Base-by-base conservation (phyloP, 345 rosid genomes). In the Noccaea bulbosa region DNA sequence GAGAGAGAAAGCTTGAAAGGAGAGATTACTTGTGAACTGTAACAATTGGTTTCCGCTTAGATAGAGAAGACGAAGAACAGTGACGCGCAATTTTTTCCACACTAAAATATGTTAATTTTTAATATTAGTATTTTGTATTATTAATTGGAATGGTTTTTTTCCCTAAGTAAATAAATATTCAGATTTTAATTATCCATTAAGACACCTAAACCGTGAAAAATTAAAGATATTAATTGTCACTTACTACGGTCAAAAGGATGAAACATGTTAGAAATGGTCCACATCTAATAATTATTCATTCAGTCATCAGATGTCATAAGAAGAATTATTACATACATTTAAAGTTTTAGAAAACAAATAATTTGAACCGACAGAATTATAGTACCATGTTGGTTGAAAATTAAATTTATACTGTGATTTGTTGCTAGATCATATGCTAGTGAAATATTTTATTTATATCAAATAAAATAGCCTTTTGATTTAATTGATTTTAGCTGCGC, bases 1-100 rank as follows among this genome's bases (percentile, higher is more conserved):
- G 58, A 68, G 59, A 74, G 78, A 75, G 78, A 74, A 50, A 74
- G 62, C 62, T 66, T 50, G 55, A 74, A 3, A 33, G 27, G 30
- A 27, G 30, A 27, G 70, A 69, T 61, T 68, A 75, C 70, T 75
- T 75, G 74, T 75, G 58, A 75, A 68, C 74, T 75, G 74, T 75
- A 62, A 68, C 78, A 62, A 67, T 68, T 44, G 40, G 22, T 58
- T 57, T 66, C 54, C 67, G 32, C 39, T 49, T 67, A 10, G 63
- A 68, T 60, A 60, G 61, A 64, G 55, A 51, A 44, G 77, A 73
- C 15, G 73, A 74, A 53, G 50, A 61, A 17, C 32, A 30, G 20
- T 45, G 64, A 52, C 69, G 34, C 62, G n/a, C 67, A 9, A 58
- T 39, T 40, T 74, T 73, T 66, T n/a, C 40, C 44, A 11, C 6